Evolutionary conservation across 371 early-diverging fungal genomes (phyloP).

Genomic region (Syncephalastrum sp.): DNA sequence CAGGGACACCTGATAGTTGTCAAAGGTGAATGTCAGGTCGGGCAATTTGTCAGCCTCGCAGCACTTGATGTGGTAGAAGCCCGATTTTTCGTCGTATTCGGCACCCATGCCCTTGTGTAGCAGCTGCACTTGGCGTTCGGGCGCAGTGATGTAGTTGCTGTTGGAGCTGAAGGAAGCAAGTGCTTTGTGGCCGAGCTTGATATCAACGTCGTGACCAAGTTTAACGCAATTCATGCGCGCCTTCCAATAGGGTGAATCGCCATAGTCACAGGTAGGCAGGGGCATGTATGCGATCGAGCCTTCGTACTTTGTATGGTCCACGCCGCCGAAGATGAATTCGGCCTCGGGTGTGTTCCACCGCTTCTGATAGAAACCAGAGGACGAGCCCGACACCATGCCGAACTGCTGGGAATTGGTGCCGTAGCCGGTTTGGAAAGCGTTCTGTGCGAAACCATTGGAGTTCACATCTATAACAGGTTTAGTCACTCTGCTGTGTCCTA

Average conservation of each 20-base stretch:
- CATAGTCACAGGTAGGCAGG: slow-evolving; percentile 42
- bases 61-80: slow-evolving; percentile 27
- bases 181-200: slow-evolving; percentile 37
- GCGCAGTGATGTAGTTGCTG: slow-evolving; percentile 33
- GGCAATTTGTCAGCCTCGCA: slow-evolving; percentile 33
- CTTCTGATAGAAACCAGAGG: slow-evolving; percentile 33
- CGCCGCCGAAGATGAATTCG: slow-evolving; percentile 46
- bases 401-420: slow-evolving; percentile 32
- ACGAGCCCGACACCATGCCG: slow-evolving; percentile 21
- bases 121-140: slow-evolving; percentile 33
- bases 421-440: slow-evolving; percentile 32
- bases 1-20: slow-evolving; percentile 33
- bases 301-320: slow-evolving; percentile 43
- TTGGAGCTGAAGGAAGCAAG: slow-evolving; percentile 36
- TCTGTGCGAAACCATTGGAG: slow-evolving; percentile 27
- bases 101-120: slow-evolving; percentile 43
- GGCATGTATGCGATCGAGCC: slow-evolving; percentile 41
- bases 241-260: slow-evolving; percentile 46
- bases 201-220: slow-evolving; percentile 33
- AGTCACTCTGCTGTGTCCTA: too few relatives aligned
- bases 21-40: slow-evolving; percentile 35
- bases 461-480: slow-evolving; percentile 12
- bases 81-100: slow-evolving; percentile 20
- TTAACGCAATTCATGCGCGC: slow-evolving; percentile 39
- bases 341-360: slow-evolving; percentile 28